Base-by-base conservation (phyloP, 164 flowering plant genomes). In the Echeveria elegans region DNA sequence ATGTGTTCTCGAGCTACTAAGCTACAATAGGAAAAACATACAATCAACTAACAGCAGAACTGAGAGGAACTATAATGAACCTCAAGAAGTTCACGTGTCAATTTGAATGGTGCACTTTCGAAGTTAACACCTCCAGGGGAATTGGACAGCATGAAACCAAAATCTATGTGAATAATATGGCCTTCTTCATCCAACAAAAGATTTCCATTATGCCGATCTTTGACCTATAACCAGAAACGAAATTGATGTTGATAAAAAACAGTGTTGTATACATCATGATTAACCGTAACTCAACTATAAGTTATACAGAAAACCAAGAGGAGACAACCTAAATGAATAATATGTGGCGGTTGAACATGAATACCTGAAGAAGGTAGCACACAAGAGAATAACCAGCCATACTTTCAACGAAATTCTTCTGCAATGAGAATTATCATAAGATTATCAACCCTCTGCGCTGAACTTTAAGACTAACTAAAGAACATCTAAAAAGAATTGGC, bases 61-160 rank as follows among this genome's bases (percentile, higher is more conserved):
- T 28, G 32, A 31, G 36, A 45, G 24, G 14, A 28, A 9, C 30
- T 41, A 37, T 26, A 40, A 37, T 72, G 72, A 69, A 90, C 99
- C 96, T 95, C 99, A 63, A 95, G 98, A 79, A 95, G 98, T 77
- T 95, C 99, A 73, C 99, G 97, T 26, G 99, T 95, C 72, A 95
- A 79, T 76, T 95, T 95, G 79, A 95, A 95, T 62, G 99, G 99
- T 23, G 99, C 99, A 80, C 99, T 95, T 74, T 95, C 99, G 82
- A 95, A 95, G 80, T 95, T 95, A n/a, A 95, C 99, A 69, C 98
- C 98, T 21, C 99, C 99, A 64, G 99, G 99, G 59, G 99, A 95
- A 79, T 95, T 95, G 10, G 99, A 95, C 19, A 95, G 92, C 98
- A 95, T 88, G 76, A 95, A 95, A 47, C 99, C 99, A 81, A 95